Base-by-base conservation (phyloP, 208 protist genomes). In the Angomonas desouzai region DNA sequence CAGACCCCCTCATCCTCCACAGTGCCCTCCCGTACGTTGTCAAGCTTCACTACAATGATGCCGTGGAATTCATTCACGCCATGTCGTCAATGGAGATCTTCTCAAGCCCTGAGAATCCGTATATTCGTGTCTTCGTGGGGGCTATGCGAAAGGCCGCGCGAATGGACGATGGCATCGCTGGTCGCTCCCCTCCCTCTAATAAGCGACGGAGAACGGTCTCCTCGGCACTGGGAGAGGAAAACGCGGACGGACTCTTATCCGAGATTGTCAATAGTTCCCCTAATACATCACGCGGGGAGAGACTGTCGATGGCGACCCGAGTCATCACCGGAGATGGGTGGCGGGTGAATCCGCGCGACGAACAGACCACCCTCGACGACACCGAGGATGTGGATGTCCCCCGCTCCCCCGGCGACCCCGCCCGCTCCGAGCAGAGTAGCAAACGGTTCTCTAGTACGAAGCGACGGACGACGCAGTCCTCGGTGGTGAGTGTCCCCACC, bases 1-100 rank as follows among this genome's bases (percentile, higher is more conserved):
- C 78, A 13, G 85, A 92, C 61, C 82, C 84, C 13, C 68, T 87
- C 25, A 74, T 93, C 11, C 70, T 96, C 27, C 79, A 89, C 49
- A 86, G 72, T 3, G 48, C 91, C 29, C 56, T 71, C 27, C 73
- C 87, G 10, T 96, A 91, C 76, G 89, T 82, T 63, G 60, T 68
- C 0, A 83, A 81, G 76, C 79, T 96, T 40, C 69, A 76, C 3
- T 68, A 74, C 13, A 48, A 45, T 6, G 86, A 96, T 59, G 90
- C 87, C 4, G 55, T 91, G 64, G 63, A 68, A 30, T 40, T 96
- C 10, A 72, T 81, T 36, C 57, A 66, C 55, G 68, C 75, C 29
- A 22, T 91, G 38, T 16, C 64, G 51, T 20, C 45, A 10, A 59
- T 74, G 36, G 81, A 88, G 20, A 29, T 81, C 30, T 89, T 96